Evolutionary conservation across 208 protist genomes (phyloP).

Genomic region (Trypanosoma grayi): DNA sequence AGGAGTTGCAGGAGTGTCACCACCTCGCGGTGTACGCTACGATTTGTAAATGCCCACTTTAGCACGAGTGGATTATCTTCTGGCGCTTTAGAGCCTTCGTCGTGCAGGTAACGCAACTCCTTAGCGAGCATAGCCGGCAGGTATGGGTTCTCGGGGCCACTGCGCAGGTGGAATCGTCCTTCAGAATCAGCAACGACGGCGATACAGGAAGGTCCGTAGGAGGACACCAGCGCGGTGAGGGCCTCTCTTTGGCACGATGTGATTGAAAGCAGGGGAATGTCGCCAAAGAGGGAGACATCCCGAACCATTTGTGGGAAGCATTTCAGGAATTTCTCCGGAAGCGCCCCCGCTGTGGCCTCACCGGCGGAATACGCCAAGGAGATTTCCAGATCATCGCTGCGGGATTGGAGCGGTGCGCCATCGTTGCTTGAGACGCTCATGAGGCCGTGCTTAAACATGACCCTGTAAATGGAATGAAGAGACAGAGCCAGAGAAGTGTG

Average conservation of each 20-base stretch:
- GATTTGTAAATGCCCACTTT: constrained; percentile 27
- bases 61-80: constrained; percentile 6
- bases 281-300: constrained; percentile 12
- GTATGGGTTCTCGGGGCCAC: constrained; percentile 13
- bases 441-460: too few relatives aligned
- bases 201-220: constrained; percentile 5
- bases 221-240: constrained; percentile 10
- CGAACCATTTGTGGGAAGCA: constrained; percentile 10
- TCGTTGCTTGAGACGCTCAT: background rate
- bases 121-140: constrained; percentile 4
- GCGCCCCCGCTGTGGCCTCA: background rate
- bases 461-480: too few relatives aligned
- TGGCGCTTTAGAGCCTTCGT: background rate
- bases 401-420: background rate
- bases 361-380: background rate
- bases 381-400: background rate
- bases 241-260: constrained; percentile 1
- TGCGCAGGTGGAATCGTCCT: constrained; percentile 20
- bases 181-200: constrained; percentile 14
- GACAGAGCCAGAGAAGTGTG: background rate
- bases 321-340: background rate
- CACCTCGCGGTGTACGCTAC: constrained; percentile 18
- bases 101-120: constrained; percentile 14
- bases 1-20: constrained; percentile 26
- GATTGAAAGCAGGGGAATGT: constrained; percentile 12